These are phyloP conservation scores for Plasmodium vinckei DNA, from an alignment of 169 alveolate species.

Conservation along the genomic window DNA sequence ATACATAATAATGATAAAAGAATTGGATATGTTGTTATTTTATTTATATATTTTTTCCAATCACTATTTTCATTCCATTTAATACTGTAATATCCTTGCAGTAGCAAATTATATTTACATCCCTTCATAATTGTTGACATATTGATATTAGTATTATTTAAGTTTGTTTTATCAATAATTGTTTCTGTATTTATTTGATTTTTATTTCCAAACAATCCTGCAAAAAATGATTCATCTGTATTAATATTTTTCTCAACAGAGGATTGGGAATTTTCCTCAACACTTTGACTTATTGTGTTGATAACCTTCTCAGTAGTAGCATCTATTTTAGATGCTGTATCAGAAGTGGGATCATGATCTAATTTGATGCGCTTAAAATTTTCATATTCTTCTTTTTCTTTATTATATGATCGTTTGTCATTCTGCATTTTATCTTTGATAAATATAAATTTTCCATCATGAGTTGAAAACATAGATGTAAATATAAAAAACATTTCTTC, in stretches of 20 bases:
- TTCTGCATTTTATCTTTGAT: constrained; percentile 31
- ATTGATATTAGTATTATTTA: constrained; percentile 47
- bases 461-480: constrained; percentile 70
- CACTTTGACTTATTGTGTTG: background rate
- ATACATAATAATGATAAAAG: constrained; percentile 63
- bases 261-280: background rate
- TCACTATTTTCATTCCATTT: constrained; percentile 56
- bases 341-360: background rate
- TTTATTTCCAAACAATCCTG: constrained; percentile 18
- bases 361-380: constrained; percentile 1
- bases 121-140: constrained; percentile 71
- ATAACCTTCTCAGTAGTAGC: background rate
- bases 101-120: constrained; percentile 37
- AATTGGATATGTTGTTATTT: constrained; percentile 64
- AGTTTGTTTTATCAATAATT: constrained; percentile 13
- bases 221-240: constrained; percentile 1
- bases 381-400: background rate
- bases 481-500: constrained; percentile 67
- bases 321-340: background rate
- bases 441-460: constrained; percentile 70
- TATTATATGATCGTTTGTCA: constrained; percentile 25
- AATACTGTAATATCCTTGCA: constrained; percentile 65
- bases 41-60: constrained; percentile 63
- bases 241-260: background rate
- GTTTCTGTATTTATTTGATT: constrained; percentile 12